Percentiles rank a stretch among this genome's conserved stretches.
Conservation (phyloP, 1,139 yeast genomes). For the Magnusiomyces paraingens region DNA sequence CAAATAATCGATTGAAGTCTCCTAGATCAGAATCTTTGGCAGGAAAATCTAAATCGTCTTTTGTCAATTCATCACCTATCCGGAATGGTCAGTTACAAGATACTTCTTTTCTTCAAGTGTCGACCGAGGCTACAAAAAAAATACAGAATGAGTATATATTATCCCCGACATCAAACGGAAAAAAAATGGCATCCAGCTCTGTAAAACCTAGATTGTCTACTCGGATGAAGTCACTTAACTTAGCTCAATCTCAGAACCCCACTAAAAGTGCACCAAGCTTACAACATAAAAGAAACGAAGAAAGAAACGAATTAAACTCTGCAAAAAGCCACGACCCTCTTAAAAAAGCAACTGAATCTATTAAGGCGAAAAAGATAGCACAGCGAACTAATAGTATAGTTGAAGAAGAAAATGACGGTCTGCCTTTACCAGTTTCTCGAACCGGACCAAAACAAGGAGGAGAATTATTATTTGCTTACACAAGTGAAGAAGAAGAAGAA, state of each 20-base stretch:
- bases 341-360: constrained; percentile 5
- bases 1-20: too few species aligned
- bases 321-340: constrained; percentile 2
- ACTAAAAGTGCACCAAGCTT: background rate
- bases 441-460: background rate
- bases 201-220: too few species aligned
- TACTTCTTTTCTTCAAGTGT: too few species aligned
- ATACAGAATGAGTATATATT: too few species aligned
- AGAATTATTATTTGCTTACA: background rate
- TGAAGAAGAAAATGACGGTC: background rate
- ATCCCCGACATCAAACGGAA: too few species aligned
- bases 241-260: background rate
- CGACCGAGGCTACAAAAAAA: too few species aligned
- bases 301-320: constrained; percentile 3
- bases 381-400: background rate
- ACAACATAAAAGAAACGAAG: constrained; percentile 8
- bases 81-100: too few species aligned
- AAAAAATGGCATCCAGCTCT: too few species aligned
- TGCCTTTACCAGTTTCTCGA: background rate
- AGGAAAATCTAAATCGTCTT: too few species aligned
- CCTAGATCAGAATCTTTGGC: too few species aligned
- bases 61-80: too few species aligned
- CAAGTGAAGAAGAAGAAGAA: background rate
- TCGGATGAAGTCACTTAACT: too few species aligned
- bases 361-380: constrained; percentile 1